Percentiles rank a stretch among this genome's conserved stretches.
These are phyloP conservation scores for Aegle marmelos DNA, from an alignment of 345 rosid genomes.

Conservation along the genomic window DNA sequence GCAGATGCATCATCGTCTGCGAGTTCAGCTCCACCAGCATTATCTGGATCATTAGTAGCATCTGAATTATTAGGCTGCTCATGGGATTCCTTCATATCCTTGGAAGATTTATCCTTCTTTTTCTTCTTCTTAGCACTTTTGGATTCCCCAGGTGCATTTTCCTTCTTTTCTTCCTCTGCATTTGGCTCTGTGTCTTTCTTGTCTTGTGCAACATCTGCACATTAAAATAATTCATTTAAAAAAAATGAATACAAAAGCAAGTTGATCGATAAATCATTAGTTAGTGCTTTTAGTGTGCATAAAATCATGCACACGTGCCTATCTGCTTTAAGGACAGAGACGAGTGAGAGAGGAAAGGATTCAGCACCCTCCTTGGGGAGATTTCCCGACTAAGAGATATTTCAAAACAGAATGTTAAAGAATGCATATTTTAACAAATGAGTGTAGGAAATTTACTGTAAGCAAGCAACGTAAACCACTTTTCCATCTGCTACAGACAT, in stretches of 20 bases:
- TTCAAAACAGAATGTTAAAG: background rate
- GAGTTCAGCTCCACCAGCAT: conserved; percentile 29
- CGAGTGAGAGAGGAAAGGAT: background rate
- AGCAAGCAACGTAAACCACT: background rate
- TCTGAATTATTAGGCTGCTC: conserved; percentile 31
- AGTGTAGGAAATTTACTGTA: background rate
- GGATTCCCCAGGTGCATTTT: conserved; percentile 44
- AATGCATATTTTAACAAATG: background rate
- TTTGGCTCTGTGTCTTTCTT: conserved; percentile 37
- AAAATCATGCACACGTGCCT: background rate
- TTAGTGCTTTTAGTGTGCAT: background rate
- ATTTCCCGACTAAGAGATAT: background rate
- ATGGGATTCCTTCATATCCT: conserved; percentile 45
- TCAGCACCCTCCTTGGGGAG: background rate
- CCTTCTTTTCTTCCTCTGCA: conserved; percentile 47
- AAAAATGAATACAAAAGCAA: background rate
- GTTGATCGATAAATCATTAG: background rate
- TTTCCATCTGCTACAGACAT: background rate
- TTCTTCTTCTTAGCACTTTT: conserved; percentile 65
- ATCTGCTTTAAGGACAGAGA: no score
- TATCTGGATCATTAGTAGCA: conserved; percentile 28
- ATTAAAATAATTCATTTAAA: background rate
- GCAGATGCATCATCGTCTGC: conserved; percentile 39
- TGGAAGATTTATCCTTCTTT: conserved; percentile 44
- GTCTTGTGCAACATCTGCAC: conserved; percentile 41